Percentiles rank a stretch among this genome's conserved stretches.
Conservation (phyloP, 75 land plant species). For the Sequoiadendron giganteum region DNA sequence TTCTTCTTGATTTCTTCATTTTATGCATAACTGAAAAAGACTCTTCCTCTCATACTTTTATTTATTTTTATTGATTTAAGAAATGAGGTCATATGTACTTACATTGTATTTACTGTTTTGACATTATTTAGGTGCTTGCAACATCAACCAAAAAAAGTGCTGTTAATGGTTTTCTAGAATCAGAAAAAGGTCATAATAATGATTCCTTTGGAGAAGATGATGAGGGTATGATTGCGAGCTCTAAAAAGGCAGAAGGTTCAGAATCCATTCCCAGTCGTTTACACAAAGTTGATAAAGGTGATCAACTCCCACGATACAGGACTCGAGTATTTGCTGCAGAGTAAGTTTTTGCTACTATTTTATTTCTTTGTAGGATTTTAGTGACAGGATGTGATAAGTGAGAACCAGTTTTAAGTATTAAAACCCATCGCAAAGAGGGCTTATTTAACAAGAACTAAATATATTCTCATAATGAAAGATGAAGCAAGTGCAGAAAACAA, state of each 20-base stretch:
- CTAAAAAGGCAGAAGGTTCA: conserved; percentile 11
- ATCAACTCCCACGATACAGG: conserved; percentile 78
- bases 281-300: conserved; percentile 21
- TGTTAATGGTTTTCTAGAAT: conserved; percentile 21
- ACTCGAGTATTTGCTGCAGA: conserved; percentile 98
- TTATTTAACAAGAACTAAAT: background rate
- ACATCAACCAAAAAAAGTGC: conserved; percentile 40
- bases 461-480: background rate
- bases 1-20: background rate
- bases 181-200: conserved; percentile 23
- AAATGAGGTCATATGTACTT: background rate
- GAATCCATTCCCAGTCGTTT: conserved; percentile 20
- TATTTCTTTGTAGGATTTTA: background rate
- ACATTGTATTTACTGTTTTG: background rate
- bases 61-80: background rate
- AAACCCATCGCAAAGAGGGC: background rate
- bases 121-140: conserved; percentile 66
- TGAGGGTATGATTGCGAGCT: conserved; percentile 81
- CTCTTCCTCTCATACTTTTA: background rate
- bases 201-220: conserved; percentile 74
- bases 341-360: conserved; percentile 44
- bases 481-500: background rate
- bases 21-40: background rate
- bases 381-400: background rate
- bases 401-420: background rate